Evolutionary conservation across 2,329 filamentous ascomycete species (phyloP).

Genomic region (Emericellopsis atlantica): DNA sequence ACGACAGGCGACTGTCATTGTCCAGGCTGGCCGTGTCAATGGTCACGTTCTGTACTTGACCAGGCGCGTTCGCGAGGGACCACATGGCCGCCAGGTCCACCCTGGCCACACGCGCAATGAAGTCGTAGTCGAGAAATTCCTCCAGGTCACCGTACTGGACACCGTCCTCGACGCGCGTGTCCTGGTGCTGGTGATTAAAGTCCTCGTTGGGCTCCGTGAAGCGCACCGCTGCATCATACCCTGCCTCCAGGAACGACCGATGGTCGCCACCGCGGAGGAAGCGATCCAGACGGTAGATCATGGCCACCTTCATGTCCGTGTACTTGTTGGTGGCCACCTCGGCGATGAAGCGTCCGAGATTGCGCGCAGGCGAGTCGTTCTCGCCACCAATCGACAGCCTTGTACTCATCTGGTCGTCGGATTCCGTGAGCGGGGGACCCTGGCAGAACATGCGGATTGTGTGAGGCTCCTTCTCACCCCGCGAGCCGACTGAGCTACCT

Average conservation of each 20-base stretch:
- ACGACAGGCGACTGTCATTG: conserved; percentile 37
- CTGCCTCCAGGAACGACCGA: conserved; percentile 38
- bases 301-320: conserved; percentile 40
- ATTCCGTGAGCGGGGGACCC: conserved; percentile 30
- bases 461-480: conserved; percentile 30
- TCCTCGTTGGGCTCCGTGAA: conserved; percentile 47
- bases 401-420: conserved; percentile 18
- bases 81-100: conserved; percentile 43
- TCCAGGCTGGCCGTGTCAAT: conserved; percentile 29
- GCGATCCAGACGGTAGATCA: conserved; percentile 43
- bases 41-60: conserved; percentile 32
- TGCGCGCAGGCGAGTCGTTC: conserved; percentile 40
- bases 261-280: conserved; percentile 46
- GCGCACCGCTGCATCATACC: conserved; percentile 37
- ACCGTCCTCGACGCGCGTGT: conserved; percentile 33
- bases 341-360: conserved; percentile 40
- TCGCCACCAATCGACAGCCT: conserved; percentile 34
- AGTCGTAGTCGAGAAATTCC: conserved; percentile 45
- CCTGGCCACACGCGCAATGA: conserved; percentile 35
- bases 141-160: conserved; percentile 41
- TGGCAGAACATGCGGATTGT: conserved; percentile 43
- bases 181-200: conserved; percentile 44
- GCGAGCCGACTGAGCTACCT: conserved; percentile 32
- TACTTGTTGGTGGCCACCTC: conserved; percentile 38
- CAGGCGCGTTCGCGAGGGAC: conserved; percentile 38